phyloP scores from a whole-genome alignment of 441 rosid genomes.

The Viola pubescens region DNA sequence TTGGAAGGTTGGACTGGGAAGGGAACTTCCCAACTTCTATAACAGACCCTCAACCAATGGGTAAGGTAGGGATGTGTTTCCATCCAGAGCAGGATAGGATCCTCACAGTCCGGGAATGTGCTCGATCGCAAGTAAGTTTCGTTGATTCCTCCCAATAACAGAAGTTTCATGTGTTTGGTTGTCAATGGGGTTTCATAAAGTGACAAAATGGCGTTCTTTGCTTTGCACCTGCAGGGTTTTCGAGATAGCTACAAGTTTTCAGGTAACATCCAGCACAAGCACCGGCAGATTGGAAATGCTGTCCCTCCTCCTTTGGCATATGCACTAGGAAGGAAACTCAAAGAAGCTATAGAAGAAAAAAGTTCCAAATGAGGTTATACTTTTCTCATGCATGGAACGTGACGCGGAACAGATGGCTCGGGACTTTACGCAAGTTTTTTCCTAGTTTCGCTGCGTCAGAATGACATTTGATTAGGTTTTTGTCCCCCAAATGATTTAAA shows the following conservation, averaged over 20 bases:
- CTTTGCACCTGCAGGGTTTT: constrained; percentile 32
- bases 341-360: constrained; percentile 28
- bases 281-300: constrained; percentile 56
- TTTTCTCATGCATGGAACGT: too few relatives aligned
- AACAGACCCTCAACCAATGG: constrained; percentile 91
- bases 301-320: constrained; percentile 55
- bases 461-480: too few relatives aligned
- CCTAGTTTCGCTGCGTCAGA: too few relatives aligned
- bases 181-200: too few relatives aligned
- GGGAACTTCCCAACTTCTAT: constrained; percentile 88
- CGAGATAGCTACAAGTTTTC: constrained; percentile 36
- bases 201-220: too few relatives aligned
- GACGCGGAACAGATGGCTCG: too few relatives aligned
- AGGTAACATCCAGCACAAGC: constrained; percentile 44
- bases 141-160: too few relatives aligned
- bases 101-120: constrained; percentile 80
- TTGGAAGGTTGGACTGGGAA: constrained; percentile 84
- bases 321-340: constrained; percentile 40
- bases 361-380: too few relatives aligned
- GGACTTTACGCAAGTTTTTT: too few relatives aligned
- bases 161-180: too few relatives aligned
- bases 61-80: constrained; percentile 89
- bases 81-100: constrained; percentile 90
- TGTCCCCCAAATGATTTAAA: too few relatives aligned
- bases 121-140: constrained; percentile 68